phyloP scores from a whole-genome alignment of 2,329 filamentous ascomycete species.

The Escovopsis weberi region DNA sequence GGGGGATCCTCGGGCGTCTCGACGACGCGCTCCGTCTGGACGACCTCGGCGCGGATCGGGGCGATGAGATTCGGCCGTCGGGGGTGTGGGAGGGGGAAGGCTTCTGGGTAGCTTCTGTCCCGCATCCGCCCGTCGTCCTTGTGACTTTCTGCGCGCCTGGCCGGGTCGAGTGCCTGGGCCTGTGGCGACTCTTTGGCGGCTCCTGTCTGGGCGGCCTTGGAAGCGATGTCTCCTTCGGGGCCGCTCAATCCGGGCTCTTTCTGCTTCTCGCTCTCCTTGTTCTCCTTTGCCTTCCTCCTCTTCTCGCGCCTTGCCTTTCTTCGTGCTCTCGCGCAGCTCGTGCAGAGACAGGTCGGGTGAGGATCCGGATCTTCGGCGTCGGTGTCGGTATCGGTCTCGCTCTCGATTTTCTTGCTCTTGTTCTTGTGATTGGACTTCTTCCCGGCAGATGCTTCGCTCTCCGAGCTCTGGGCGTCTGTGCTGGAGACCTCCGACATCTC shows the following conservation, averaged over 20 bases:
- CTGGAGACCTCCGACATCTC: conserved; percentile 1
- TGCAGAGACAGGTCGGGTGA: conserved; percentile 18
- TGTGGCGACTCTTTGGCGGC: not conserved
- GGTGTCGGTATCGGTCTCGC: conserved; percentile 10
- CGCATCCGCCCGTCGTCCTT: not conserved
- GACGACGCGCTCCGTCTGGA: conserved; percentile 41
- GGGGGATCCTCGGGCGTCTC: conserved; percentile 37
- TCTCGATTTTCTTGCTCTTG: conserved; percentile 8
- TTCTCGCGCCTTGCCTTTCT: conserved; percentile 3
- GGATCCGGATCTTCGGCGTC: conserved; percentile 16
- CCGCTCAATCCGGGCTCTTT: not conserved
- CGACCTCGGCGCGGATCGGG: conserved; percentile 31
- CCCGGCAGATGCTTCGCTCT: too few relatives aligned
- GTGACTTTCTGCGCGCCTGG: not conserved
- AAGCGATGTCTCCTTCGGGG: not conserved
- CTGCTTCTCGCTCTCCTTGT: not conserved
- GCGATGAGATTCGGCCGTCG: conserved; percentile 31
- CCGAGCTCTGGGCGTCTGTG: not conserved
- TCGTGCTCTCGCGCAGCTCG: conserved; percentile 9
- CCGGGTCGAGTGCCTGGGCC: not conserved
- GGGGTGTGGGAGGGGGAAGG: conserved; percentile 15
- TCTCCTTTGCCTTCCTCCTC: conserved; percentile 6
- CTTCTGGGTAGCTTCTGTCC: conserved; percentile 13
- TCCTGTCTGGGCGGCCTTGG: conserved; percentile 1
- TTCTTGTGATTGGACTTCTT: not conserved